phyloP scores from a whole-genome alignment of 2,329 filamentous ascomycete genomes.

The Leptographium wingfieldii region DNA sequence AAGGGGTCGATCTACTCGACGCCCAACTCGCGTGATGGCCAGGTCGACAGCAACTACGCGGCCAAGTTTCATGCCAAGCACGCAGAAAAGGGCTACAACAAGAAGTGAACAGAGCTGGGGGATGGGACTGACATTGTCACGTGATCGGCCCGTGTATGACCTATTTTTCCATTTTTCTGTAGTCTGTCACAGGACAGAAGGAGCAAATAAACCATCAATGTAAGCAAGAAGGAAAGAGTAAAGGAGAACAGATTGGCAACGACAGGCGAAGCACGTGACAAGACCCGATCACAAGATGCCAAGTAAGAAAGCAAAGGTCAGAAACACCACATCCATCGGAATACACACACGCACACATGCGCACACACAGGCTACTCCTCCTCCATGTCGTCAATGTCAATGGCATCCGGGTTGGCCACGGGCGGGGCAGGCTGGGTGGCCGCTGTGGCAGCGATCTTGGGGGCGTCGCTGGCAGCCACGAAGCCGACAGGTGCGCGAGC shows the following conservation, averaged over 20 bases:
- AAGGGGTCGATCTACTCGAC: constrained; percentile 58
- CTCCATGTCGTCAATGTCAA: constrained; percentile 65
- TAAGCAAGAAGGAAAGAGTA: not conserved
- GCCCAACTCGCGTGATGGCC: constrained; percentile 50
- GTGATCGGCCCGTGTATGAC: too few relatives aligned
- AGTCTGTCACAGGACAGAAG: not conserved
- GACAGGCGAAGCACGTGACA: too few relatives aligned
- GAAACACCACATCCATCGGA: not conserved
- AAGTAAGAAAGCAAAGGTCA: not conserved
- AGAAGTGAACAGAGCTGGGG: constrained; percentile 14
- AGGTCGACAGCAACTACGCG: constrained; percentile 46
- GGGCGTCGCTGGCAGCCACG: constrained; percentile 70
- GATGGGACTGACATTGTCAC: not conserved
- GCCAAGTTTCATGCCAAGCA: constrained; percentile 49
- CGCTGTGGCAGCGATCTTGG: constrained; percentile 32
- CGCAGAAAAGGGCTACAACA: constrained; percentile 35
- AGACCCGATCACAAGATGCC: too few relatives aligned
- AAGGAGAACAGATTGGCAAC: not conserved
- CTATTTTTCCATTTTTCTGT: too few relatives aligned
- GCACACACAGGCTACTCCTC: constrained; percentile 23
- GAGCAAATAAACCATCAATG: not conserved
- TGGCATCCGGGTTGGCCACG: constrained; percentile 69
- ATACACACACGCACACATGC: not conserved
- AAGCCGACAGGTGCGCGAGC: constrained; percentile 83
- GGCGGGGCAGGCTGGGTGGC: constrained; percentile 20